Conservation (phyloP, 176 grass and related monocot species). For the Carex myosuroides region DNA sequence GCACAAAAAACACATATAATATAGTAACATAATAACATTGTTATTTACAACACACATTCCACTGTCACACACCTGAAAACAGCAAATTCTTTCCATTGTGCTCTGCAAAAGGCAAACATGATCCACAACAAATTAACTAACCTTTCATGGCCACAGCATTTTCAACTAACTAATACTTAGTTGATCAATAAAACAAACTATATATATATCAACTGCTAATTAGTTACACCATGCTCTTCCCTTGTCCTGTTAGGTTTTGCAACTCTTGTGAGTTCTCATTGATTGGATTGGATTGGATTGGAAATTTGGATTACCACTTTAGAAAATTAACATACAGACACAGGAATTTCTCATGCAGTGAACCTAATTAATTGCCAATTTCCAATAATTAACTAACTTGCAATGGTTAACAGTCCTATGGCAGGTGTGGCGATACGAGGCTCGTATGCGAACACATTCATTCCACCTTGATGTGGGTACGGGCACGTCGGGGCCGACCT, state of each 20-base stretch:
- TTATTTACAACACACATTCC: not conserved
- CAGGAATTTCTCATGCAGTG: not conserved
- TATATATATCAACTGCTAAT: too few relatives aligned
- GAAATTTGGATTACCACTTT: not conserved
- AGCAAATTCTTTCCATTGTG: slow-evolving; percentile 1
- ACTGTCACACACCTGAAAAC: not conserved
- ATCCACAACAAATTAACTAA: slow-evolving; percentile 23
- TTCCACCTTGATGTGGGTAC: slow-evolving; percentile 29
- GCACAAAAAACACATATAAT: not conserved
- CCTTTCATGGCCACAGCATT: not conserved
- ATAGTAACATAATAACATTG: not conserved
- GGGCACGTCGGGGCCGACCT: slow-evolving; percentile 67
- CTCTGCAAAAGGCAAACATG: slow-evolving; percentile 38
- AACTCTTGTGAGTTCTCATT: not conserved
- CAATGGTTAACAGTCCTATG: slow-evolving; percentile 48
- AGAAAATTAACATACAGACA: not conserved
- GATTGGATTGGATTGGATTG: not conserved
- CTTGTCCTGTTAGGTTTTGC: not conserved
- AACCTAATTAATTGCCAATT: not conserved
- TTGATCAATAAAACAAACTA: not conserved
- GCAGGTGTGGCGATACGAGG: slow-evolving; percentile 83
- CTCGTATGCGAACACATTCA: slow-evolving; percentile 63
- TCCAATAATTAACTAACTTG: not conserved
- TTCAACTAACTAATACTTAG: not conserved
- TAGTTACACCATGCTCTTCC: too few relatives aligned